Percentiles rank a stretch among this genome's conserved stretches.
Conservation (phyloP, 768 basidiomycete species). For the Glaciozyma antarctica region DNA sequence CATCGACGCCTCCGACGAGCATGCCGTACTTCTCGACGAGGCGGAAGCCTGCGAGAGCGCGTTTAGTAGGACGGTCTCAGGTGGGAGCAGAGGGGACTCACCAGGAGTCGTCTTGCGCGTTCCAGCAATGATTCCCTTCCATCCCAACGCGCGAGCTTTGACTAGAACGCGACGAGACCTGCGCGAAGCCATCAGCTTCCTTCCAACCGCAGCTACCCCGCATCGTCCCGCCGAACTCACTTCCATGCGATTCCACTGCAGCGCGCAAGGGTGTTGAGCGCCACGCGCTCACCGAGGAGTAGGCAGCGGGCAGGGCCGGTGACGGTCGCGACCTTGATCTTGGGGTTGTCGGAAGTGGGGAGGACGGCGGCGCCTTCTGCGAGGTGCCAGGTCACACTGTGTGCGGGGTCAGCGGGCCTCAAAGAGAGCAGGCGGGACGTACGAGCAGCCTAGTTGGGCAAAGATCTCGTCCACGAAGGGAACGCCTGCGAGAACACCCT, state of each 20-base stretch:
- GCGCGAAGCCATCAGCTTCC: neutral
- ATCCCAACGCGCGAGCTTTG: constrained; percentile 66
- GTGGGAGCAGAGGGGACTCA: constrained; percentile 24
- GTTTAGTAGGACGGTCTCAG: neutral
- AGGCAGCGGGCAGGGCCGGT: constrained; percentile 77
- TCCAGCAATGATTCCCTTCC: constrained; percentile 79
- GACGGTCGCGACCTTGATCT: constrained; percentile 68
- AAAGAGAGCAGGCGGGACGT: constrained; percentile 40
- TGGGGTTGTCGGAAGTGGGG: constrained; percentile 56
- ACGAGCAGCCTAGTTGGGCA: constrained; percentile 78
- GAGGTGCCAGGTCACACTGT: constrained; percentile 87
- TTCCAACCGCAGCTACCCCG: neutral
- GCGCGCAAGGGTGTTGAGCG: constrained; percentile 82
- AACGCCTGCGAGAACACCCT: constrained; percentile 74
- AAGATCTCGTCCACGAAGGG: constrained; percentile 96
- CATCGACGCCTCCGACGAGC: constrained; percentile 92
- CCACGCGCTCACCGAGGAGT: constrained; percentile 83
- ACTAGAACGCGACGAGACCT: constrained; percentile 78
- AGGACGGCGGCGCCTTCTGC: constrained; percentile 72
- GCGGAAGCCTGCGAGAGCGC: constrained; percentile 58
- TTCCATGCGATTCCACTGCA: constrained; percentile 95
- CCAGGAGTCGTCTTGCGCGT: constrained; percentile 96
- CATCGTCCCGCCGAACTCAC: constrained; percentile 45
- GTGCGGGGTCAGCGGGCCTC: neutral
- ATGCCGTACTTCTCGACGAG: constrained; percentile 98